Evolutionary conservation across 2,329 filamentous ascomycete species (phyloP), one percentile per base, ranked within the genome.

Genomic region (Meredithiella fracta): DNA sequence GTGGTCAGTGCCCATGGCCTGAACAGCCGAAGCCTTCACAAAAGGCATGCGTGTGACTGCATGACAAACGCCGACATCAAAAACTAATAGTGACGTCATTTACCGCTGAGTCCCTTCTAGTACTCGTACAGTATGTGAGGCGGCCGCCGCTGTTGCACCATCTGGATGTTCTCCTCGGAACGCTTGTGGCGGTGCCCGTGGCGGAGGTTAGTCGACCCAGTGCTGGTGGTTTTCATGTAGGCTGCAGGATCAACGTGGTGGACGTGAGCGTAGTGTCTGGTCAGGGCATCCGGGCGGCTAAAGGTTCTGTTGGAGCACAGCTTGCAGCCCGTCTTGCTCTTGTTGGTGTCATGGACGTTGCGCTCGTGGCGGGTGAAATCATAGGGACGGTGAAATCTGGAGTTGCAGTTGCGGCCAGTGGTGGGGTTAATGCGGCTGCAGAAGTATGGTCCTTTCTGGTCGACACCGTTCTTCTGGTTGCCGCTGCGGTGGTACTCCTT

Each of bases 301-400:
- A 98, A 98, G 0, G 88, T 94, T 76, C 97, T 97, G n/a, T n/a
- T n/a, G 64, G 97, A 90, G 70, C 92, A 98, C 51, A 95, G 72
- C 60, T 90, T 82, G 69, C 92, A 98, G 47, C 88, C 83, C 6
- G 96, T 89, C 73, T 97, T 97, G 67, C 90, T 83, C 74, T 96
- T 96, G 63, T 86, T 82, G 1, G 82, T 83, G 63, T 96, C 96
- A 76, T 97, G 92, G 61, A 97, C 97, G 0, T 92, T 97, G 62
- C 96, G 91, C 67, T 98, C 92, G 66, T 98, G 92, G 22, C 92
- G 78, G 0, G 92, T 98, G 54, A 98, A 76, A 68, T 98, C 92
- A 73, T 98, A 98, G 1, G 92, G 92, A 20, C 92, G 77, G 0
- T 91, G 96, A 69, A 98, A 97, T 25, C 15, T 23, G 5, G 44